phyloP scores from a whole-genome alignment of 441 rosid species.

The Adansonia gregorii region DNA sequence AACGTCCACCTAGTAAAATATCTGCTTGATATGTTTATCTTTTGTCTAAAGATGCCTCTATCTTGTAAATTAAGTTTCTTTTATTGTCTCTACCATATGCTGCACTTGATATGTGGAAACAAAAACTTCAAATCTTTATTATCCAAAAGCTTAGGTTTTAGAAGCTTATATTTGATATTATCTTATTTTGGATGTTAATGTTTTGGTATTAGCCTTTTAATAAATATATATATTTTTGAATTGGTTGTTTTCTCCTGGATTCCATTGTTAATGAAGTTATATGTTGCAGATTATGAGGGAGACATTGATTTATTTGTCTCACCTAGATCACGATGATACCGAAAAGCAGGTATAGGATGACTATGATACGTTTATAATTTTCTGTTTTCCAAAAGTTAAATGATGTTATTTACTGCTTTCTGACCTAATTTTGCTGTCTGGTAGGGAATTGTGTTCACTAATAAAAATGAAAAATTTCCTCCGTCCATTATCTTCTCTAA shows the following conservation, averaged over 20 bases:
- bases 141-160: neutral
- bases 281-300: conserved; percentile 93
- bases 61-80: neutral
- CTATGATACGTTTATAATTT: neutral
- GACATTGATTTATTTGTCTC: conserved; percentile 91
- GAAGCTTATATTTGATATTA: neutral
- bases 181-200: neutral
- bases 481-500: neutral
- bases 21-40: neutral
- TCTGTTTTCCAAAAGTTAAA: conserved; percentile 4
- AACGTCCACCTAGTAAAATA: neutral
- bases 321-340: conserved; percentile 98
- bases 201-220: neutral
- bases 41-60: neutral
- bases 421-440: neutral
- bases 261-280: conserved; percentile 27
- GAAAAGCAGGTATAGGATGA: conserved; percentile 81
- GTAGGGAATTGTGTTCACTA: neutral
- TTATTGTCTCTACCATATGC: neutral
- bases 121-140: neutral
- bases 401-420: neutral
- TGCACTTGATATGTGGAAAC: neutral
- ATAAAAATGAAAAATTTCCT: neutral
- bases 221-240: neutral
- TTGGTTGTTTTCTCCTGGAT: neutral